Evolutionary conservation across 2,329 filamentous ascomycete genomes (phyloP), one percentile per base, ranked within the genome.

Genomic region (Stylonectria norvegica): DNA sequence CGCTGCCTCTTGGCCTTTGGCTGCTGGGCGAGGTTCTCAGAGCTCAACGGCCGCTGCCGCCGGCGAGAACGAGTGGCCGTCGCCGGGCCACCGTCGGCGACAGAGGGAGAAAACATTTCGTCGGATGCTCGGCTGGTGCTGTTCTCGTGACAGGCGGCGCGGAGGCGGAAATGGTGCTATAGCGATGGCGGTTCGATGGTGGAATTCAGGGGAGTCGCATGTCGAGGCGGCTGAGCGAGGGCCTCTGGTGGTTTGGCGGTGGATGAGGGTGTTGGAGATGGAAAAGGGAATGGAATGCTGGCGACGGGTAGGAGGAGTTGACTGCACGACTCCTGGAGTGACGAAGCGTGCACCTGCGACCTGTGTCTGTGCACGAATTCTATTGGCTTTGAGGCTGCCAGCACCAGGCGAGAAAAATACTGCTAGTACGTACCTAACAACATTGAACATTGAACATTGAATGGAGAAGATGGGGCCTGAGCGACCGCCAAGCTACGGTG

Each of bases 1-100:
- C 80, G 72, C 57, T 78, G 76, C 47, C 80, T 75, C 67, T 84
- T 84, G 10, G 78, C 73, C 62, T 81, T 83, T 19, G 80, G 80
- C 53, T 78, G 75, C 48, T 76, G 71, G 34, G 66, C 62, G 37
- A 76, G 62, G 56, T 65, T 71, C 43, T 83, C 79, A 40, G 72
- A 68, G 55, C 72, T 78, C 53, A 68, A 61, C 36, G 79, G 79
- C 42, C 80, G 75, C 61, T 79, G 79, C 42, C 80, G 75, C 45
- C 80, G 74, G 43, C 80, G 76, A 53, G 77, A 79, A 48, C 79
- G 73, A 38, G 76, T 79, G 37, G 75, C 72, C 49, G 70, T 76
- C 53, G 74, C 72, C 20, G 76, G 71, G 52, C 74, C 73, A 53
- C 71, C 70, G 49, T 74, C 69, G 50, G 69, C 68, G 47, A 66